Base-by-base conservation (phyloP, 2,329 filamentous ascomycete genomes). In the Leptographium wingfieldii region DNA sequence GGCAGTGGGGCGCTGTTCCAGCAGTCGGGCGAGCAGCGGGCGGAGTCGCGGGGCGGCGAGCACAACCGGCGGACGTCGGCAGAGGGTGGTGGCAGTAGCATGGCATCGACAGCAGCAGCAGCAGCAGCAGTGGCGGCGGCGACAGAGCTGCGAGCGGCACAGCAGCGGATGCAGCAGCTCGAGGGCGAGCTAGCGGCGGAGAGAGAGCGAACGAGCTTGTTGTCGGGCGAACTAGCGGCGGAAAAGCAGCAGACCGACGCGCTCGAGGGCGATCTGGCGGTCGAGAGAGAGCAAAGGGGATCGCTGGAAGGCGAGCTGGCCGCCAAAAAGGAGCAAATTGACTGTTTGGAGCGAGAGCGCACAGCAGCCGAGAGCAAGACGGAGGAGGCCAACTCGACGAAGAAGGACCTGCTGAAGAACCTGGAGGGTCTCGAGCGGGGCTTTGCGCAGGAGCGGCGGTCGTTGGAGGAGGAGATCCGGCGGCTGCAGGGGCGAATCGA, bases 351-450 rank as follows among this genome's bases (percentile, higher is more conserved):
- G 38, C 11, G 3, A 3, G 77, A 79, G 65, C 82, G 38, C 12
- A 40, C 38, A 16, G 38, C 38, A 9, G 38, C 38, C 38, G 85
- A 80, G 74, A 81, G 77, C 67, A 86, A 85, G 67, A 81, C 96
- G 63, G 84, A 94, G 64, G 92, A 97, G 71, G 89, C 84, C 6
- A 90, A 94, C 66, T 92, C 90, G 3, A 96, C 88, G 1, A 99
- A 99, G 72, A 88, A 88, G 66, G 94, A 97, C 71, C 82, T 99
- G 11, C 84, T 99, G 73, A 87, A 90, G 65, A 99, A 99, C 68
- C 90, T 99, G 75, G 91, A 97, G 69, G 87, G 92, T 14, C 82
- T 95, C 65, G 90, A 96, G 72, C 84, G 84, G 31, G 94, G 97
- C 68, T 96, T 96, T 66, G 79, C 88, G 43, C 84, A 86, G 56